A percentile compares a stretch with the other conserved stretches of the same genome.
Evolutionary conservation across 192 early-diverging fungal species (phyloP).

Genomic region (Entomortierella parvispora): DNA sequence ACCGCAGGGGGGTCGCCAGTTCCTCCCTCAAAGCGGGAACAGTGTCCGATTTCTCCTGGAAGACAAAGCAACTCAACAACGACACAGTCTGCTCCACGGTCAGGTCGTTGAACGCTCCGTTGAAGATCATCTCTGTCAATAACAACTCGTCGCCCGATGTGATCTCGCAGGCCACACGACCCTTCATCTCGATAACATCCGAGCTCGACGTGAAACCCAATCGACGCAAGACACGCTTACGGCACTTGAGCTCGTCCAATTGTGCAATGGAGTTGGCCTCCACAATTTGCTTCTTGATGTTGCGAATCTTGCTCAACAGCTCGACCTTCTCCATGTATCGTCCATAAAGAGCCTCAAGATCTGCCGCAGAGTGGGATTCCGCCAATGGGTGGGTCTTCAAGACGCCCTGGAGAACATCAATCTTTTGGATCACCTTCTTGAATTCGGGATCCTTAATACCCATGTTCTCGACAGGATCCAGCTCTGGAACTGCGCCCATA

Average conservation of each 20-base stretch:
- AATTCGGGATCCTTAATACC: conserved; percentile 83
- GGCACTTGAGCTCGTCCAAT: conserved; percentile 91
- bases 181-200: conserved; percentile 97
- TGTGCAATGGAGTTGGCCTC: conserved; percentile 87
- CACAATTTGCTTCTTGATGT: conserved; percentile 74
- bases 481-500: conserved; percentile 78
- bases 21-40: conserved; percentile 75
- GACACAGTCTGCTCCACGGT: conserved; percentile 87
- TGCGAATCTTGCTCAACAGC: conserved; percentile 68
- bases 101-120: conserved; percentile 95
- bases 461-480: conserved; percentile 94
- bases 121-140: conserved; percentile 97
- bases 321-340: conserved; percentile 75
- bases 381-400: conserved; percentile 71
- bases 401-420: conserved; percentile 75
- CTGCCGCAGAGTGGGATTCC: conserved; percentile 40
- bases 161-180: conserved; percentile 97
- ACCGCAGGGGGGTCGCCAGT: conserved; percentile 74
- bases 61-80: conserved; percentile 91
- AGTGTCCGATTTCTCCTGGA: conserved; percentile 79
- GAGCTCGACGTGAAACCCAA: conserved; percentile 83
- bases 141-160: conserved; percentile 93
- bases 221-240: conserved; percentile 91
- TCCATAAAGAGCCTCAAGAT: conserved; percentile 67
- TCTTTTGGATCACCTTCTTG: conserved; percentile 78